phyloP scores from a whole-genome alignment of 176 grass and related monocot species.

The Paspalum notatum region DNA sequence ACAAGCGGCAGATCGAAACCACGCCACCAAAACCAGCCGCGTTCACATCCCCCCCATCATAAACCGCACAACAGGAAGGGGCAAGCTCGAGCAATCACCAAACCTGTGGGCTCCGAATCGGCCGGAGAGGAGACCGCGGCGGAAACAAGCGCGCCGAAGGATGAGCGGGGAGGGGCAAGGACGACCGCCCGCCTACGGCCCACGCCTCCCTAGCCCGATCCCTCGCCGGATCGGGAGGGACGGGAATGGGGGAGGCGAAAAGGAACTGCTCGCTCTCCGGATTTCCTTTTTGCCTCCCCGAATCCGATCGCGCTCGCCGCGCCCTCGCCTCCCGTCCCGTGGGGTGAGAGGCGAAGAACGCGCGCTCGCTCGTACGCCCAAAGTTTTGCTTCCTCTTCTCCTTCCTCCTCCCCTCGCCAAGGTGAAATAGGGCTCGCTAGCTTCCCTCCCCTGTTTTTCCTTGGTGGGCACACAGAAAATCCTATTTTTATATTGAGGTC shows the following conservation, averaged over 20 bases:
- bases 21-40: neutral
- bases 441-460: constrained; percentile 3
- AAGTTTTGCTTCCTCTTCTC: neutral
- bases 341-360: constrained; percentile 48
- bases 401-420: neutral
- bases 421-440: constrained; percentile 13
- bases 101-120: constrained; percentile 37
- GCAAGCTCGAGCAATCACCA: neutral
- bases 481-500: accelerated
- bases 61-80: neutral
- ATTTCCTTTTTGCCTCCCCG: constrained; percentile 25
- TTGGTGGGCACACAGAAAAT: neutral
- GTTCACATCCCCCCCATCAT: constrained; percentile 16
- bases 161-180: neutral
- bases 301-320: constrained; percentile 16
- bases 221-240: neutral
- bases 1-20: neutral
- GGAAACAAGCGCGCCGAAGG: neutral
- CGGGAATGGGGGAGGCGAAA: constrained; percentile 31
- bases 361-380: neutral
- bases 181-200: constrained; percentile 13
- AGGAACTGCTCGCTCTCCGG: neutral
- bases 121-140: constrained; percentile 7
- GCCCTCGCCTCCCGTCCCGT: constrained; percentile 35
- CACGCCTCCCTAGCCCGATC: neutral